A percentile compares a stretch with the other conserved stretches of the same genome.
Evolutionary conservation across 2,329 filamentous ascomycete genomes (phyloP).

Genomic region (Sporothrix sp.): DNA sequence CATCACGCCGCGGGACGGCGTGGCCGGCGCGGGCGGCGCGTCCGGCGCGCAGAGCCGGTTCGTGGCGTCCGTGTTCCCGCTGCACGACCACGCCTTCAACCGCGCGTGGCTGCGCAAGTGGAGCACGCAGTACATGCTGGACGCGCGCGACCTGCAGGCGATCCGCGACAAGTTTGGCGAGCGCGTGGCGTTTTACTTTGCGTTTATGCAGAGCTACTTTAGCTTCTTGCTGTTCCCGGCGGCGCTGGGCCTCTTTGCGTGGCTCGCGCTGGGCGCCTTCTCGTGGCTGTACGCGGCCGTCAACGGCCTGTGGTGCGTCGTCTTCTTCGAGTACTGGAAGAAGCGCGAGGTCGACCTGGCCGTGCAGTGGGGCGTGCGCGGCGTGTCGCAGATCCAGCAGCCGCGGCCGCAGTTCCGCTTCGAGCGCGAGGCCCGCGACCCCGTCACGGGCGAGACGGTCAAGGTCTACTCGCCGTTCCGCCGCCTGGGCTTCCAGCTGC

Average conservation of each 20-base stretch:
- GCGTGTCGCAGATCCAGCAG: constrained; percentile 56
- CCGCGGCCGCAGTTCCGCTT: constrained; percentile 65
- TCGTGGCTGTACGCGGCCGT: constrained; percentile 59
- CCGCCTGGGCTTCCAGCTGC: constrained; percentile 63
- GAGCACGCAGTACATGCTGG: constrained; percentile 60
- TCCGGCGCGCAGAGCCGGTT: constrained; percentile 37
- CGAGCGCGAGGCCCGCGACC: constrained; percentile 67
- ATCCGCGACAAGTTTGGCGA: constrained; percentile 58
- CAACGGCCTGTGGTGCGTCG: constrained; percentile 59
- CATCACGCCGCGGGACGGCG: constrained; percentile 39
- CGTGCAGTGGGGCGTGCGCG: constrained; percentile 62
- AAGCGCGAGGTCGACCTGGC: constrained; percentile 61
- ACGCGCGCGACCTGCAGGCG: constrained; percentile 56
- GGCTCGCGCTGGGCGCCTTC: constrained; percentile 59
- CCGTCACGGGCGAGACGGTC: constrained; percentile 69
- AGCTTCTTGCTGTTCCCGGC: constrained; percentile 62
- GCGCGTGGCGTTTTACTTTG: constrained; percentile 70
- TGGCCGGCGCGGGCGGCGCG: not conserved
- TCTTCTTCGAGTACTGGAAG: constrained; percentile 75
- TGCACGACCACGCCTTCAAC: constrained; percentile 71
- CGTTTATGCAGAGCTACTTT: constrained; percentile 71
- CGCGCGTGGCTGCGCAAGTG: constrained; percentile 65
- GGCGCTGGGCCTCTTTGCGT: constrained; percentile 55
- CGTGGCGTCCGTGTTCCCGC: constrained; percentile 63
- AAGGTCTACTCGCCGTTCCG: constrained; percentile 68